Conservation (phyloP, 2,329 filamentous ascomycete species). For the Paecilomyces formosus region DNA sequence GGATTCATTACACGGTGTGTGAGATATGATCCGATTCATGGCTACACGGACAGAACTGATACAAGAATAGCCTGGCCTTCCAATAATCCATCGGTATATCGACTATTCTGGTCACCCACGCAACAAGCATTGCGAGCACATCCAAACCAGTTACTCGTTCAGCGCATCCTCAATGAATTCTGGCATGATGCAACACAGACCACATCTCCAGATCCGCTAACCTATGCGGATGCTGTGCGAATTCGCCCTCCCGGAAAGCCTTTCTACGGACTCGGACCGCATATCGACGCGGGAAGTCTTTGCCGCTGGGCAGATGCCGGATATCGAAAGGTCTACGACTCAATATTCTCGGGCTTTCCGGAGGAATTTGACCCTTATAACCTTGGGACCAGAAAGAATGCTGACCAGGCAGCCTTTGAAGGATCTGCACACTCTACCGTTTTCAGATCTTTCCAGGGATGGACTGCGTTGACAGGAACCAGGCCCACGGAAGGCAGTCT, state of each 20-base stretch:
- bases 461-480: conserved; percentile 35
- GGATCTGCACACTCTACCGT: conserved; percentile 31
- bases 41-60: background rate
- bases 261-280: conserved; percentile 37
- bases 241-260: conserved; percentile 29
- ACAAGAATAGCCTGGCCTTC: conserved; percentile 11
- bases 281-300: conserved; percentile 39
- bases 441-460: conserved; percentile 35
- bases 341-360: conserved; percentile 31
- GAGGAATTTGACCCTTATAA: conserved; percentile 32
- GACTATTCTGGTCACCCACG: conserved; percentile 31
- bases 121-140: conserved; percentile 33
- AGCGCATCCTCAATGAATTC: conserved; percentile 30
- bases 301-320: conserved; percentile 35
- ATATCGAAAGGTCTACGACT: conserved; percentile 30
- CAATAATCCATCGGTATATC: conserved; percentile 32
- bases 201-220: conserved; percentile 27
- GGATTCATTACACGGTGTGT: conserved; percentile 15
- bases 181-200: conserved; percentile 27
- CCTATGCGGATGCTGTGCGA: conserved; percentile 34
- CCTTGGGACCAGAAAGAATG: conserved; percentile 23
- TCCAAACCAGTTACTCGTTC: conserved; percentile 29
- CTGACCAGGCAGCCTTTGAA: conserved; percentile 20
- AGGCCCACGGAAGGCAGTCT: conserved; percentile 30
- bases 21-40: background rate